phyloP scores from a whole-genome alignment of 768 basidiomycete genomes.

The Erythrobasidium yunnanense region DNA sequence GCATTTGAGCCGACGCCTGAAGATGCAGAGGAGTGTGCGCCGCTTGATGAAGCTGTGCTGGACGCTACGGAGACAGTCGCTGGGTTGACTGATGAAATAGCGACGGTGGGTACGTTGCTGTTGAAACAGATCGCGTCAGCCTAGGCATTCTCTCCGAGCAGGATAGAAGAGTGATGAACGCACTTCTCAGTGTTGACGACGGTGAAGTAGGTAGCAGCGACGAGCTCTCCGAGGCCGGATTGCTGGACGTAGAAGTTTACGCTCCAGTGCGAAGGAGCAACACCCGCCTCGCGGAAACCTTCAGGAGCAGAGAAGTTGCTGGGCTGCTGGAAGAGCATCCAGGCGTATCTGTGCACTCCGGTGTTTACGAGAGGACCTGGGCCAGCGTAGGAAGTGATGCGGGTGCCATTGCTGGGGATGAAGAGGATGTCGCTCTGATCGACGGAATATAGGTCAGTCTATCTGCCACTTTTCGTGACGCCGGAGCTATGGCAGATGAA shows the following conservation, averaged over 20 bases:
- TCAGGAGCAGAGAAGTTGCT: constrained; percentile 24
- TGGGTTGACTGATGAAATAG: constrained; percentile 7
- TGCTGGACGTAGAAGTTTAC: constrained; percentile 11
- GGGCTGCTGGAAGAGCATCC: constrained; percentile 29
- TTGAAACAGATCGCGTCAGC: not conserved
- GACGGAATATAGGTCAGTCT: not conserved
- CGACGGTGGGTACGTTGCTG: constrained; percentile 3
- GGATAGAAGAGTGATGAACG: not conserved
- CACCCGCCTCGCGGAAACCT: constrained; percentile 5
- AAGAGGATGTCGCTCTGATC: not conserved
- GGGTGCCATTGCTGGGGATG: constrained; percentile 19
- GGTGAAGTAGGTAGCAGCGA: constrained; percentile 29
- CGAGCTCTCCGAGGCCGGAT: constrained; percentile 20
- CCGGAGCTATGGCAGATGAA: not conserved
- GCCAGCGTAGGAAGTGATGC: constrained; percentile 28
- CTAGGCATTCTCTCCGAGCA: not conserved
- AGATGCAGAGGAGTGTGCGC: not conserved
- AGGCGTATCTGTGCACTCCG: constrained; percentile 26
- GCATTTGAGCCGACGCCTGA: not conserved
- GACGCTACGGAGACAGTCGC: constrained; percentile 7
- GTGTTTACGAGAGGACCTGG: constrained; percentile 8
- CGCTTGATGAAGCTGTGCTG: not conserved
- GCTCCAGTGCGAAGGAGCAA: constrained; percentile 17
- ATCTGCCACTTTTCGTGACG: not conserved
- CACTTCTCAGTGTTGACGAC: constrained; percentile 19